Conservation (phyloP, 1,284 basidiomycete species). For the Xerocomus nothofagi region DNA sequence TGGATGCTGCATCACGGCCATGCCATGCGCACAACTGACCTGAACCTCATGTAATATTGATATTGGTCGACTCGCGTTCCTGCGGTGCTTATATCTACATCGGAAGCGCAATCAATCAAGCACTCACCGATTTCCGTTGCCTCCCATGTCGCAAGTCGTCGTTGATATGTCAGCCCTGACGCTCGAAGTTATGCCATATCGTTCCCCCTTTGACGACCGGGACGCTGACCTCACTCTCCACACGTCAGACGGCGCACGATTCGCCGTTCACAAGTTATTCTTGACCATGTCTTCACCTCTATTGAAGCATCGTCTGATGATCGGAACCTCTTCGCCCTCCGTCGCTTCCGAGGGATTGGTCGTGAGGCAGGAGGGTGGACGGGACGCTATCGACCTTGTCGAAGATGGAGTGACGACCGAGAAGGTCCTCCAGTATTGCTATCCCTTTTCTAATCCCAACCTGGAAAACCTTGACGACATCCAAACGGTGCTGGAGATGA, state of each 20-base stretch:
- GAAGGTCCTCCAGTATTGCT: slow-evolving; percentile 34
- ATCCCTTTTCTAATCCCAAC: slow-evolving; percentile 31
- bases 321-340: slow-evolving; percentile 31
- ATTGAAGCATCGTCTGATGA: slow-evolving; percentile 26
- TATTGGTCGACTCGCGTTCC: slow-evolving; percentile 12
- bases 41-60: slow-evolving; percentile 28
- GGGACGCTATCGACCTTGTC: slow-evolving; percentile 29
- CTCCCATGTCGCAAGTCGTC: slow-evolving; percentile 31
- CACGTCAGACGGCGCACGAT: slow-evolving; percentile 31
- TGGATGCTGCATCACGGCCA: slow-evolving; percentile 18
- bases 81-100: slow-evolving; percentile 30
- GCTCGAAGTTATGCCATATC: slow-evolving; percentile 26
- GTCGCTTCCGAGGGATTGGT: slow-evolving; percentile 29
- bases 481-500: slow-evolving; percentile 35
- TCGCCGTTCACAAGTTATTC: slow-evolving; percentile 36
- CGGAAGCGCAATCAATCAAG: slow-evolving; percentile 17
- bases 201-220: slow-evolving; percentile 32
- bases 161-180: slow-evolving; percentile 28
- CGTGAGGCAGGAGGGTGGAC: slow-evolving; percentile 25
- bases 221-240: slow-evolving; percentile 36
- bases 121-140: slow-evolving; percentile 14
- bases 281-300: slow-evolving; percentile 33
- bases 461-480: slow-evolving; percentile 35
- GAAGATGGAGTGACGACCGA: slow-evolving; percentile 34
- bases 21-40: slow-evolving; percentile 31